These are phyloP conservation scores for Hypoxylon sp. DNA, from an alignment of 2,329 filamentous ascomycete genomes.

Conservation along the genomic window DNA sequence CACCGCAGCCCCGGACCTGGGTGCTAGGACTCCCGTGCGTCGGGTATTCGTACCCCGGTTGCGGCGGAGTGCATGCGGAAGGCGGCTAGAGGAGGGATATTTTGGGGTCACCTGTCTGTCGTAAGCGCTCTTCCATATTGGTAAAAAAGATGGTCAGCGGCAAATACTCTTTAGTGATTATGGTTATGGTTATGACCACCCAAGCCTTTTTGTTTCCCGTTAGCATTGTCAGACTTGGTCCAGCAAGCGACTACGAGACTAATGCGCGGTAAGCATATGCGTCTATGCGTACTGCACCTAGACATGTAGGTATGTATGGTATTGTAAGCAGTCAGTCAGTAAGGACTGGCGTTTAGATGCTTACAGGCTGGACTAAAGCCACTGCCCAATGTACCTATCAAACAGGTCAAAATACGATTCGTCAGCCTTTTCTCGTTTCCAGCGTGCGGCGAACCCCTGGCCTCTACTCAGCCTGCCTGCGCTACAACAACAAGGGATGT, in stretches of 20 bases:
- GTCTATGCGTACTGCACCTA: conserved; percentile 26
- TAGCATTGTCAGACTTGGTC: conserved; percentile 18
- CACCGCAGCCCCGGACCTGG: conserved; percentile 21
- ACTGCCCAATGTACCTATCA: conserved; percentile 20
- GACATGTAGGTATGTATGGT: background rate
- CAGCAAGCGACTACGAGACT: conserved; percentile 15
- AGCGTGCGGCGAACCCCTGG: conserved; percentile 33
- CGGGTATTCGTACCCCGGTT: conserved; percentile 33
- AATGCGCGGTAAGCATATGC: conserved; percentile 31
- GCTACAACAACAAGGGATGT: conserved; percentile 34
- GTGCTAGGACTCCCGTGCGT: conserved; percentile 27
- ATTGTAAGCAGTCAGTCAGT: conserved; percentile 26
- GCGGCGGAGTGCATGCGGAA: conserved; percentile 42
- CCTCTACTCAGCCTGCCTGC: conserved; percentile 41
- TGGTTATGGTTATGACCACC: conserved; percentile 31
- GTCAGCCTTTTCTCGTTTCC: conserved; percentile 42
- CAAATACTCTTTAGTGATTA: conserved; percentile 15
- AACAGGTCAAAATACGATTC: conserved; percentile 32
- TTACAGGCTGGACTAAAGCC: conserved; percentile 25
- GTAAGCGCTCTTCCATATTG: conserved; percentile 29
- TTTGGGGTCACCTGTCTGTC: conserved; percentile 28
- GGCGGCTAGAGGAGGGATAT: conserved; percentile 30
- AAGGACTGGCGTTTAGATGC: conserved; percentile 38
- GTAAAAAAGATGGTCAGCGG: conserved; percentile 19
- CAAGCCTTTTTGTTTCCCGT: conserved; percentile 20